A percentile compares a stretch with the other conserved stretches of the same genome.
Evolutionary conservation across 352 stramenopile species (phyloP).

Genomic region (Phytophthora ramorum): DNA sequence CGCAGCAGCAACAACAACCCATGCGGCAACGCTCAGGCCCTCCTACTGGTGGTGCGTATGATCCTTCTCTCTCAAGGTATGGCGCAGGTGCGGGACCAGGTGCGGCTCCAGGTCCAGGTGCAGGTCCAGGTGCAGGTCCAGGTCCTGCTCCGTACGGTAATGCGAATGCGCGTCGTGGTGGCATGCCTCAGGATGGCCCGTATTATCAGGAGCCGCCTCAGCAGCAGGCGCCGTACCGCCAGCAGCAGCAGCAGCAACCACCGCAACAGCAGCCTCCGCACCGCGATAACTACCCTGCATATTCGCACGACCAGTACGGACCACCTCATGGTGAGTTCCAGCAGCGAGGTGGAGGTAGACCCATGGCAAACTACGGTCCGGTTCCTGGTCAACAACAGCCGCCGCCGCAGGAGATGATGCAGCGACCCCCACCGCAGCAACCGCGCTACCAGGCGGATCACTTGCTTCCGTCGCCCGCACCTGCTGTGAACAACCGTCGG

Average conservation of each 20-base stretch:
- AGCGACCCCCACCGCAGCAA: constrained; percentile 25
- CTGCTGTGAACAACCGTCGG: constrained; percentile 31
- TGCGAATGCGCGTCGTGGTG: constrained; percentile 24
- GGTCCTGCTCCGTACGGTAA: constrained; percentile 19
- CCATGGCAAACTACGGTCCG: constrained; percentile 31
- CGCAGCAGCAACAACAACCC: constrained; percentile 30
- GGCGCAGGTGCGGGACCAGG: constrained; percentile 32
- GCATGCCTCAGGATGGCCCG: constrained; percentile 24
- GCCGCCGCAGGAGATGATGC: constrained; percentile 31
- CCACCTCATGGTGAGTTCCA: constrained; percentile 42
- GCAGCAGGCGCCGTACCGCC: constrained; percentile 31
- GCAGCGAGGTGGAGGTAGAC: constrained; percentile 33
- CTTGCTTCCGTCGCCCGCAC: constrained; percentile 35
- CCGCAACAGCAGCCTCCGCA: constrained; percentile 26
- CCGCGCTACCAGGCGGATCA: constrained; percentile 32
- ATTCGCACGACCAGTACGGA: constrained; percentile 40
- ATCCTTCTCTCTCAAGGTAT: constrained; percentile 46
- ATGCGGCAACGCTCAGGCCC: constrained; percentile 32
- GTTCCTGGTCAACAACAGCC: constrained; percentile 28
- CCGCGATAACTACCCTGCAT: constrained; percentile 37
- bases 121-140: constrained; percentile 5
- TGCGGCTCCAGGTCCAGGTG: constrained; percentile 6
- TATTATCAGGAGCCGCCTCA: constrained; percentile 43
- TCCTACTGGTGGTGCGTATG: constrained; percentile 27
- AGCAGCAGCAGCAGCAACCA: constrained; percentile 17